phyloP scores from a whole-genome alignment of 192 early-diverging fungal genomes.

The Entomortierella beljakovae region DNA sequence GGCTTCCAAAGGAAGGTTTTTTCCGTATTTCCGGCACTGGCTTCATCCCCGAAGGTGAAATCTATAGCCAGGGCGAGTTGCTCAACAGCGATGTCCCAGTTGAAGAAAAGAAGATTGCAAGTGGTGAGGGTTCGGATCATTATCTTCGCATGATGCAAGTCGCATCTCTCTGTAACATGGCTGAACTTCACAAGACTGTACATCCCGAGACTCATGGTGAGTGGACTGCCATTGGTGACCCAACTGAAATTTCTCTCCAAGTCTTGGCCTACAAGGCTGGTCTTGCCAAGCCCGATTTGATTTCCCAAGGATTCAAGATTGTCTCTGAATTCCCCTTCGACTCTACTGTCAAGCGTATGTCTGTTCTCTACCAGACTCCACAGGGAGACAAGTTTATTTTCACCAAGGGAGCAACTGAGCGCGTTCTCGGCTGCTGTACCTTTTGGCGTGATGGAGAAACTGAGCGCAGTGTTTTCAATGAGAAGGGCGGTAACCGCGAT shows the following conservation, averaged over 20 bases:
- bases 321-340: conserved; percentile 69
- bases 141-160: conserved; percentile 64
- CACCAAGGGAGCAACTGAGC: conserved; percentile 94
- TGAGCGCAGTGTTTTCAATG: conserved; percentile 26
- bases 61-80: conserved; percentile 40
- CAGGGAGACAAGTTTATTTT: conserved; percentile 65
- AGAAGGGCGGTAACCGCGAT: conserved; percentile 56
- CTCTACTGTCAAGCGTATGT: conserved; percentile 90
- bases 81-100: conserved; percentile 17
- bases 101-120: conserved; percentile 47
- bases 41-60: conserved; percentile 69
- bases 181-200: conserved; percentile 70
- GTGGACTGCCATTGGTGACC: conserved; percentile 87
- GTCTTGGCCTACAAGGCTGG: conserved; percentile 85
- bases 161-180: conserved; percentile 88
- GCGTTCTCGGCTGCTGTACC: conserved; percentile 80
- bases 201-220: conserved; percentile 63
- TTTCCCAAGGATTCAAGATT: conserved; percentile 51
- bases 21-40: conserved; percentile 78
- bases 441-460: conserved; percentile 58
- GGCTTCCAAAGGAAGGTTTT: conserved; percentile 80
- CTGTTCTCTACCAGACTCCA: conserved; percentile 70
- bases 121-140: conserved; percentile 41
- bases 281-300: conserved; percentile 77
- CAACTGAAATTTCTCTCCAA: conserved; percentile 94